These are phyloP conservation scores for Floccularia luteovirens DNA, from an alignment of 768 basidiomycete genomes.

Conservation along the genomic window DNA sequence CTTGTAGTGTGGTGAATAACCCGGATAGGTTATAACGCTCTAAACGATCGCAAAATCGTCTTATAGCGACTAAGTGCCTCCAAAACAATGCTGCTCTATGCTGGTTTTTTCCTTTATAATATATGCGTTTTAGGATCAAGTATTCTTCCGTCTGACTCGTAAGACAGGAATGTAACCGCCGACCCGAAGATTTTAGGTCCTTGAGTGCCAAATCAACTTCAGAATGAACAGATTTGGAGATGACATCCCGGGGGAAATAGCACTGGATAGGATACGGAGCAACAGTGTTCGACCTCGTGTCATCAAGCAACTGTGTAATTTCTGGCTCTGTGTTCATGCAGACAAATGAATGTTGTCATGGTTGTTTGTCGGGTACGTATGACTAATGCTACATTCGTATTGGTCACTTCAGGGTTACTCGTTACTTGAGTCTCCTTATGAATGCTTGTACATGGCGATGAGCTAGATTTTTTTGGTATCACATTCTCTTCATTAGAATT, in stretches of 20 bases:
- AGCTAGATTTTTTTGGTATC: too few species aligned
- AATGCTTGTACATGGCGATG: too few species aligned
- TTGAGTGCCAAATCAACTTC: slow-evolving; percentile 53
- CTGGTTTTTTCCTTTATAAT: slow-evolving; percentile 80
- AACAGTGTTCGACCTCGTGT: too few species aligned
- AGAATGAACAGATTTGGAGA: slow-evolving; percentile 17
- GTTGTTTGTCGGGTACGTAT: too few species aligned
- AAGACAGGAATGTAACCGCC: slow-evolving; percentile 39
- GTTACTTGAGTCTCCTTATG: too few species aligned
- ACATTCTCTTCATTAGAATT: too few species aligned
- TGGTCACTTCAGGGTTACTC: too few species aligned
- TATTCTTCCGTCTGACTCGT: slow-evolving; percentile 40
- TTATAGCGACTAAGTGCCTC: slow-evolving; percentile 54
- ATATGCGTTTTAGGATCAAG: slow-evolving; percentile 55
- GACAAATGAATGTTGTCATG: too few species aligned
- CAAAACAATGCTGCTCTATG: slow-evolving; percentile 66
- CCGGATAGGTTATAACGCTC: slow-evolving; percentile 19
- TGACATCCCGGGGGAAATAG: not conserved
- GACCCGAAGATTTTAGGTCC: slow-evolving; percentile 45
- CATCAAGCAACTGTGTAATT: too few species aligned
- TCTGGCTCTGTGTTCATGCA: too few species aligned
- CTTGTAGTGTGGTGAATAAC: slow-evolving; percentile 30
- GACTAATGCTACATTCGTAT: too few species aligned
- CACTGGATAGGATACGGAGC: not conserved
- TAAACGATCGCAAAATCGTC: slow-evolving; percentile 39